Base-by-base conservation (phyloP, 495 filamentous ascomycete species). In the Pyrenopolyporus hunteri region DNA sequence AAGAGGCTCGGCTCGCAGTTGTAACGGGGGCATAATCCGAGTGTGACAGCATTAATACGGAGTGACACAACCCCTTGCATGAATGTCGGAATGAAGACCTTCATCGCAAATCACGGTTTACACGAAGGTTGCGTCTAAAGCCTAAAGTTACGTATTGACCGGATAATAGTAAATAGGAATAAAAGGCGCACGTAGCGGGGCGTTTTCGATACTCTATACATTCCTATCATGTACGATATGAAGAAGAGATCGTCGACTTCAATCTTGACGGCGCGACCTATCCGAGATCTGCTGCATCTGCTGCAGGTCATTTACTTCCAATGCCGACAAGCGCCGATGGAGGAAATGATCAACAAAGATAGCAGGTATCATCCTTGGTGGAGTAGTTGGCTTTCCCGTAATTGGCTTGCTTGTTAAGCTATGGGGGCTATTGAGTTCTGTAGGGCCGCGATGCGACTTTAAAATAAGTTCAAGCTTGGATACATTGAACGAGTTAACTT, bases 31-130 rank as follows among this genome's bases (percentile, higher is more conserved):
- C 17, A n/a, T n/a, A n/a, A 35, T 8, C 16, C 19, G 6, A 54
- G 40, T 48, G 23, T 57, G 23, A 58, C 46, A 50, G 35, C 46
- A 23, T 64, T 16, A 46, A 59, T 65, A 64, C 48, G 54, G 61
- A 59, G 61, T 54, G 46, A 47, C 60, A 64, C 60, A 31, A 35
- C 49, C 55, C 62, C 62, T 65, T 65, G 48, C 61, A 59, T 59
- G 7, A 31, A 40, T 39, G 37, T 59, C 55, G 32, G 50, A 22
- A 55, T 22, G 17, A 51, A 50, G 10, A 55, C 26, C 35, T 50
- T 16, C 7, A 53, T 32, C 20, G 22, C 47, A 2, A 47, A 53
- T 36, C 47, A 43, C 37, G 45, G 31, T 35, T 57, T 43, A 29
- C 28, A 56, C 40, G 9, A 47, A 47, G 26, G 49, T 36, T 43